A percentile compares a stretch with the other conserved stretches of the same genome.
These are phyloP conservation scores for Aspergillus jensenii DNA, from an alignment of 2,329 filamentous ascomycete species.

Conservation along the genomic window DNA sequence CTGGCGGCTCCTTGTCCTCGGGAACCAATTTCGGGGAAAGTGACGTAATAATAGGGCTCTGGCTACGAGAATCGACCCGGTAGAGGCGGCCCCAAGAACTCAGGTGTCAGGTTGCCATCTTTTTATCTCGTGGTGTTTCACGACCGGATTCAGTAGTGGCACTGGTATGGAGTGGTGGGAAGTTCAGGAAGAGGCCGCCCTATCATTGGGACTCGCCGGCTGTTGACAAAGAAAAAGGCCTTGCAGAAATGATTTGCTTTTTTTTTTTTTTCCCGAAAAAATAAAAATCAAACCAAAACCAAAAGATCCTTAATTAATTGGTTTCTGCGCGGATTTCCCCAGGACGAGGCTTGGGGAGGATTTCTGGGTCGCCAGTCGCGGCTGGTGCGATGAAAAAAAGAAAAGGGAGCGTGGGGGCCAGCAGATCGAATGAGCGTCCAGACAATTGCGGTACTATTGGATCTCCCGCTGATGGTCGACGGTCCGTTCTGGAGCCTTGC, in stretches of 20 bases:
- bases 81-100: neutral
- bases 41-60: neutral
- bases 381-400: constrained; percentile 18
- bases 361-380: constrained; percentile 24
- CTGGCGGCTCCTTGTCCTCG: neutral
- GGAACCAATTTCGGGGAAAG: neutral
- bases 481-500: constrained; percentile 22
- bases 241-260: constrained; percentile 1
- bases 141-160: neutral
- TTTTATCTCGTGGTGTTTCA: neutral
- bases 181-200: neutral
- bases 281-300: no score
- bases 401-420: constrained; percentile 13
- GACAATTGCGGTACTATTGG: constrained; percentile 15
- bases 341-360: neutral
- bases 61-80: neutral
- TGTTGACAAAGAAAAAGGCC: constrained; percentile 1
- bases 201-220: neutral
- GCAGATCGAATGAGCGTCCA: constrained; percentile 10
- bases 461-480: constrained; percentile 12
- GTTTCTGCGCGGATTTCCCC: neutral
- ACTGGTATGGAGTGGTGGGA: neutral
- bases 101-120: neutral
- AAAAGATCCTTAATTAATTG: neutral
- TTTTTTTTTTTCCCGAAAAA: neutral